phyloP scores from a whole-genome alignment of 140 eudicot species.

The Erigeron philadelphicus region DNA sequence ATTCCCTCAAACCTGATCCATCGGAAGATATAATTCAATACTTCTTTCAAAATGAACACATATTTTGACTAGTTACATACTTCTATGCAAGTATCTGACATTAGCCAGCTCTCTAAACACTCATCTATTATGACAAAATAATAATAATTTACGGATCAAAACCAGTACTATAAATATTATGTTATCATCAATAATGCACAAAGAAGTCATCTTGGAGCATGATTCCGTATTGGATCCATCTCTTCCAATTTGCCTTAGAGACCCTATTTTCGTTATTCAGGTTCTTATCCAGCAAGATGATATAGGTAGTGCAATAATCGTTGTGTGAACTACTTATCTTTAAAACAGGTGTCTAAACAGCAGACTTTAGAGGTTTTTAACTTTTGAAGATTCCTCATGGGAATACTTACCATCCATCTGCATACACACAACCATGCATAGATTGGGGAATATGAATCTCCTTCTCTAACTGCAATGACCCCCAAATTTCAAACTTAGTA shows the following conservation, averaged over 20 bases:
- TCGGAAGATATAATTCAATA: background rate
- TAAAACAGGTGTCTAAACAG: background rate
- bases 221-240: too few relatives aligned
- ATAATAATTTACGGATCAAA: background rate
- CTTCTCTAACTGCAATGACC: conserved; percentile 61
- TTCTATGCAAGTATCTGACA: too few relatives aligned
- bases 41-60: background rate
- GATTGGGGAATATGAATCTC: conserved; percentile 69
- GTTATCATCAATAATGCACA: background rate
- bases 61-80: background rate
- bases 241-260: background rate
- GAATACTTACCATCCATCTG: conserved; percentile 82
- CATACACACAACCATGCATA: conserved; percentile 77
- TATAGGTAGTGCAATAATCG: conserved; percentile 21
- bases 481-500: conserved; percentile 75
- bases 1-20: conserved; percentile 90
- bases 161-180: background rate
- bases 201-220: background rate
- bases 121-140: background rate
- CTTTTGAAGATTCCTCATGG: background rate
- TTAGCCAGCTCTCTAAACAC: too few relatives aligned
- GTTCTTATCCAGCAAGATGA: background rate
- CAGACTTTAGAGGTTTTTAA: background rate
- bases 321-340: background rate
- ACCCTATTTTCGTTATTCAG: background rate